Conservation (phyloP, 768 basidiomycete genomes). For the Paxillus ammoniavirescens region DNA sequence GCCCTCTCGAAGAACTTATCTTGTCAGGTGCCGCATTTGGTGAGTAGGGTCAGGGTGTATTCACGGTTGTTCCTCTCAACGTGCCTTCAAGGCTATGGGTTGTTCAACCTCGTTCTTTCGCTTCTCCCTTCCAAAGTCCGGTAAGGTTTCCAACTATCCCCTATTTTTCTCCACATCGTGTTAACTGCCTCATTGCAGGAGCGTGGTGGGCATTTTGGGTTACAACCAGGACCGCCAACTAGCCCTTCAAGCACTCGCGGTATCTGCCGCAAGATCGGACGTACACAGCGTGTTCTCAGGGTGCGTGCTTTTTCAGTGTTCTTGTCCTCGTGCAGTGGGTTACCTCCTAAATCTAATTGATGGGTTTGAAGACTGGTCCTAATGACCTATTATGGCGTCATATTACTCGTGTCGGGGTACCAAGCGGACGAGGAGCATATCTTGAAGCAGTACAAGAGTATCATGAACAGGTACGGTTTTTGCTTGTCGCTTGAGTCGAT, state of each 20-base stretch:
- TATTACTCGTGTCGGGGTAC: slow-evolving; percentile 69
- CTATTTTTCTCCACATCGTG: neutral
- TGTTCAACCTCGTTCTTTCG: slow-evolving; percentile 82
- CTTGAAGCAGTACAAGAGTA: slow-evolving; percentile 56
- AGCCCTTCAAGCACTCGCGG: slow-evolving; percentile 65
- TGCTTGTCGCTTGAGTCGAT: neutral
- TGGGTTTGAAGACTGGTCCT: slow-evolving; percentile 56
- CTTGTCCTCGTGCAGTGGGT: neutral
- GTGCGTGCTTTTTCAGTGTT: slow-evolving; percentile 36
- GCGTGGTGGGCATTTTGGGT: slow-evolving; percentile 72
- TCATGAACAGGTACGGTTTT: slow-evolving; percentile 59
- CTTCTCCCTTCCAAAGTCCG: slow-evolving; percentile 69
- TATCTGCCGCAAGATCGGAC: slow-evolving; percentile 64
- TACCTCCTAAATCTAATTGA: neutral
- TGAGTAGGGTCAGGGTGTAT: slow-evolving; percentile 28
- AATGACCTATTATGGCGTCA: slow-evolving; percentile 77
- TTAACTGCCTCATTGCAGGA: slow-evolving; percentile 36
- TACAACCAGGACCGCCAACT: slow-evolving; percentile 70
- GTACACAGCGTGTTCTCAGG: slow-evolving; percentile 78
- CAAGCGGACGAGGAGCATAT: slow-evolving; percentile 72
- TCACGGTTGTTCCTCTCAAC: neutral
- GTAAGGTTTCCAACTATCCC: slow-evolving; percentile 34
- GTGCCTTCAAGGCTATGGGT: slow-evolving; percentile 43
- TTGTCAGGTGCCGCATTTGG: slow-evolving; percentile 78
- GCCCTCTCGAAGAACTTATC: slow-evolving; percentile 69